Evolutionary conservation across 495 filamentous ascomycete genomes (phyloP).

Genomic region (Talaromyces adpressus): DNA sequence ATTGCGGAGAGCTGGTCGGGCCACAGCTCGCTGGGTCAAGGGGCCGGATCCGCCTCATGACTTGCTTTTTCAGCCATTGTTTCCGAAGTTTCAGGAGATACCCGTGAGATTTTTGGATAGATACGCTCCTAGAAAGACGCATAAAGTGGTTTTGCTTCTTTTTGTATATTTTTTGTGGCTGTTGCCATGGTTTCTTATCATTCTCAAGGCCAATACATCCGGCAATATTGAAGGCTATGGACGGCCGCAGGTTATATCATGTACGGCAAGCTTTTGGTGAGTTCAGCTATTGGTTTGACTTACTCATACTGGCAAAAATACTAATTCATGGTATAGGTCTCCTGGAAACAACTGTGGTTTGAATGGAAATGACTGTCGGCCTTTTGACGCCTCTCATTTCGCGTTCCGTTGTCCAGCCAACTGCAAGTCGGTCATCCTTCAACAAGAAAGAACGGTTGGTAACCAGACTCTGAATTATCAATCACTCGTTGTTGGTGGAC

Average conservation of each 20-base stretch:
- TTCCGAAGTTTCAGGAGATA: conserved; percentile 61
- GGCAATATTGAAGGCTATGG: conserved; percentile 66
- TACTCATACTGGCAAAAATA: not conserved
- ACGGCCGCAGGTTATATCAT: conserved; percentile 57
- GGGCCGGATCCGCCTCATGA: conserved; percentile 60
- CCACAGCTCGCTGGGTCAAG: conserved; percentile 55
- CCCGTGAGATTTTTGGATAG: conserved; percentile 57
- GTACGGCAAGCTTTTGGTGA: conserved; percentile 53
- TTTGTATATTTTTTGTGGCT: conserved; percentile 64
- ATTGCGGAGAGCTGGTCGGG: conserved; percentile 38
- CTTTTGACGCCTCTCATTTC: conserved; percentile 61
- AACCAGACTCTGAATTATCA: conserved; percentile 62
- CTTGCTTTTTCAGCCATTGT: conserved; percentile 60
- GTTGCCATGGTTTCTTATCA: conserved; percentile 59
- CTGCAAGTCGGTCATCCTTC: conserved; percentile 56
- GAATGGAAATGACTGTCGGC: conserved; percentile 74
- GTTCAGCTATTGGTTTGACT: not conserved
- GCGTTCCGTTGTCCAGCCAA: conserved; percentile 77
- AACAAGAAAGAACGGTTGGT: conserved; percentile 70
- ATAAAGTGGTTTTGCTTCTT: conserved; percentile 53
- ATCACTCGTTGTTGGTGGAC: conserved; percentile 69
- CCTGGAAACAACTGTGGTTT: conserved; percentile 69
- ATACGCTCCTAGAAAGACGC: conserved; percentile 54
- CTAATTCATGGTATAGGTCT: conserved; percentile 44
- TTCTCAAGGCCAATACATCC: conserved; percentile 54